Conservation (phyloP, 495 filamentous ascomycete genomes). For the Achaetomiella virescens region DNA sequence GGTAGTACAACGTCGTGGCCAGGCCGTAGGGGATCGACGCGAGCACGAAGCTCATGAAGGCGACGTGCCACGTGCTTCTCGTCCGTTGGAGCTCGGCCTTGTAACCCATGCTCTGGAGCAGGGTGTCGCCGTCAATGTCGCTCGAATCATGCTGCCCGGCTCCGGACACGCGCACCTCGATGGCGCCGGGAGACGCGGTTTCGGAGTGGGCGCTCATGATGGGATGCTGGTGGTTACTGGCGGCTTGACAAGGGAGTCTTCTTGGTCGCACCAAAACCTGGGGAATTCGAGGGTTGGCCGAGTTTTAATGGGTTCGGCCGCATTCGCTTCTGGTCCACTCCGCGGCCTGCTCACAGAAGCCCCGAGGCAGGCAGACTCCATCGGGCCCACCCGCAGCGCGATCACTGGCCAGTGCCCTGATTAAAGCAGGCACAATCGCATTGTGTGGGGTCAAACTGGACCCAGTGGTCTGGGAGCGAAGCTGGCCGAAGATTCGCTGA, state of each 20-base stretch:
- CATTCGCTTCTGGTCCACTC: too few relatives aligned
- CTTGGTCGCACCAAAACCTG: too few relatives aligned
- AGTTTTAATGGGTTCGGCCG: too few relatives aligned
- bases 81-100: conserved; percentile 45
- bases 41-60: conserved; percentile 53
- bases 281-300: too few relatives aligned
- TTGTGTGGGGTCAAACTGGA: too few relatives aligned
- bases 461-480: too few relatives aligned
- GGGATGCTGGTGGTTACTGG: neutral
- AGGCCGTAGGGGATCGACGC: conserved; percentile 58
- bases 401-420: too few relatives aligned
- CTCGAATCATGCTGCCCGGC: conserved; percentile 12
- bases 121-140: conserved; percentile 35
- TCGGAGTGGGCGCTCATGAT: neutral
- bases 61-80: conserved; percentile 50
- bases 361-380: too few relatives aligned
- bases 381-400: too few relatives aligned
- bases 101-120: conserved; percentile 49
- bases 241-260: neutral
- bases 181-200: neutral
- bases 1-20: conserved; percentile 64
- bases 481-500: too few relatives aligned
- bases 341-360: too few relatives aligned
- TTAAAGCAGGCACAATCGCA: too few relatives aligned
- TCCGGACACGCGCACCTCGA: neutral